phyloP scores from a whole-genome alignment of 129 eudicot species.

The Centella asiatica region DNA sequence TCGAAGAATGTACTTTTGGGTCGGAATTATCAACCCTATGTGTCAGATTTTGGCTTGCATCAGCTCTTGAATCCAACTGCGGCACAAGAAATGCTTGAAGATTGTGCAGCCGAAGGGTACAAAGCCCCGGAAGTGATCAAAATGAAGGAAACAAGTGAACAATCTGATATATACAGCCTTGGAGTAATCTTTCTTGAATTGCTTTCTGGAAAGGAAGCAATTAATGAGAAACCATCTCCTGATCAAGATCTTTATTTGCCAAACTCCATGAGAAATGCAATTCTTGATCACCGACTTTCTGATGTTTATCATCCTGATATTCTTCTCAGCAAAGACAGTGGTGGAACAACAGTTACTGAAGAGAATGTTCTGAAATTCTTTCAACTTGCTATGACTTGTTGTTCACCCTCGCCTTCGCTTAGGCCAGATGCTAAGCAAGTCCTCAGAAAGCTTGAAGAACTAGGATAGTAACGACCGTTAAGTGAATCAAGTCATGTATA shows the following conservation, averaged over 20 bases:
- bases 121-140: constrained; percentile 84
- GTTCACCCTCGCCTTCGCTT: constrained; percentile 72
- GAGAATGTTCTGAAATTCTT: constrained; percentile 46
- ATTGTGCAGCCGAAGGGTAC: constrained; percentile 68
- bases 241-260: constrained; percentile 70
- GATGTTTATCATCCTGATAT: constrained; percentile 65
- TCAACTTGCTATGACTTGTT: constrained; percentile 83
- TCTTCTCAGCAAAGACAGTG: constrained; percentile 32
- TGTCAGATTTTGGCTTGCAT: constrained; percentile 81
- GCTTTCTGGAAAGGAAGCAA: constrained; percentile 60
- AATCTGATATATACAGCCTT: constrained; percentile 68
- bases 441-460: constrained; percentile 62
- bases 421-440: constrained; percentile 62
- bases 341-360: constrained; percentile 40
- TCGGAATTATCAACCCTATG: constrained; percentile 37
- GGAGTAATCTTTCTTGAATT: constrained; percentile 82
- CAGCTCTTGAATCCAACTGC: constrained; percentile 64
- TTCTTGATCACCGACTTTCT: constrained; percentile 46
- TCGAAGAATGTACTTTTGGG: constrained; percentile 70
- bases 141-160: constrained; percentile 47
- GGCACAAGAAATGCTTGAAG: constrained; percentile 76
- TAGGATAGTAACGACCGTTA: constrained; percentile 38
- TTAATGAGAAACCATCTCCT: constrained; percentile 36
- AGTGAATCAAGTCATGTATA: too few species aligned
- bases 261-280: constrained; percentile 44